Percentiles rank a stretch among this genome's conserved stretches.
Conservation (phyloP, 176 grass and related monocot genomes). For the Carex littledalei region DNA sequence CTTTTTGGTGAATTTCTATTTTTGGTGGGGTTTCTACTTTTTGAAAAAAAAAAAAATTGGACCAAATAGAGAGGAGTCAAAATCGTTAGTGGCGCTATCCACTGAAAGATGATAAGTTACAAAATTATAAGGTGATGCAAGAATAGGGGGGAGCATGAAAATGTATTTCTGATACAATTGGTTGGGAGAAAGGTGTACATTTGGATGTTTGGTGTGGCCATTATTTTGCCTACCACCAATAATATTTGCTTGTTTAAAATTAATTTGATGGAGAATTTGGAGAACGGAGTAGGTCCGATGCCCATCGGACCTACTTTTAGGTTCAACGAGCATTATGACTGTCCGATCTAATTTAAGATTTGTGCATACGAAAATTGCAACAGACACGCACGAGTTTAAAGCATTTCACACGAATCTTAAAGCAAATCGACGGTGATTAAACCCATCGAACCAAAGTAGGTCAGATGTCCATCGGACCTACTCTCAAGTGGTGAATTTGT, state of each 20-base stretch:
- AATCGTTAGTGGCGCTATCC: slow-evolving; percentile 6
- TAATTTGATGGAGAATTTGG: neutral
- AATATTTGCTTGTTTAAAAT: neutral
- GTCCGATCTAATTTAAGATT: too few species aligned
- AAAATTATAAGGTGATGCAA: neutral
- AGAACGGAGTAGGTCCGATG: too few species aligned
- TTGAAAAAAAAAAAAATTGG: neutral
- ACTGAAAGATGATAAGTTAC: slow-evolving; percentile 9
- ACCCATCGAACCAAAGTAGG: too few species aligned
- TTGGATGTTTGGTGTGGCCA: neutral
- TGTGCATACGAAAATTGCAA: too few species aligned
- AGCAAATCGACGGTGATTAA: too few species aligned
- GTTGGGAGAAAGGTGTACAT: neutral
- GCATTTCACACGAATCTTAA: too few species aligned
- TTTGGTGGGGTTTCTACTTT: neutral
- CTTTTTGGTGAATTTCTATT: neutral
- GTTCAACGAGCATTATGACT: too few species aligned
- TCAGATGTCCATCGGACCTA: too few species aligned
- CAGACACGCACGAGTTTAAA: too few species aligned
- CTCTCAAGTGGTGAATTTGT: too few species aligned
- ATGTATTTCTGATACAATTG: neutral
- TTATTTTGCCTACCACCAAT: slow-evolving; percentile 4
- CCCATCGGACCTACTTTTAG: too few species aligned
- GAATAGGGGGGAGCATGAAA: neutral
- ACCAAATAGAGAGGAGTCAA: slow-evolving; percentile 3